Evolutionary conservation across 2,329 filamentous ascomycete species (phyloP).

Genomic region (Aspergillaceae sp.): DNA sequence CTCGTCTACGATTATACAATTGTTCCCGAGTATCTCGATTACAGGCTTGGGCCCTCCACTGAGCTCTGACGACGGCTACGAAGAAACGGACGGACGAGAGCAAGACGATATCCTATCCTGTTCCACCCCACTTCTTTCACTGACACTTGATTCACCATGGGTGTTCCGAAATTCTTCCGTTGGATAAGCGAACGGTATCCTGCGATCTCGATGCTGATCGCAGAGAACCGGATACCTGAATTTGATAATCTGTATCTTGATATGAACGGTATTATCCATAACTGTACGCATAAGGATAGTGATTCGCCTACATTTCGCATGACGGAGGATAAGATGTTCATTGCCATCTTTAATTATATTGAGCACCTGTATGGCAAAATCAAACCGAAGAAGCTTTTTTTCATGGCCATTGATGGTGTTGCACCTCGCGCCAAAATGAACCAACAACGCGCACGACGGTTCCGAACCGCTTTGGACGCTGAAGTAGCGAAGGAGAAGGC

Average conservation of each 20-base stretch:
- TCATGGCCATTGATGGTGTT: slow-evolving; percentile 98
- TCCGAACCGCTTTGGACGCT: slow-evolving; percentile 84
- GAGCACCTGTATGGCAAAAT: slow-evolving; percentile 98
- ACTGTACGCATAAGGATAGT: slow-evolving; percentile 95
- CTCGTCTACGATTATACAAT: slow-evolving; percentile 8
- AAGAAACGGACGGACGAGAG: slow-evolving; percentile 9
- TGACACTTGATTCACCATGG: slow-evolving; percentile 41
- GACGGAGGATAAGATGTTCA: slow-evolving; percentile 98
- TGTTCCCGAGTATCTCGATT: slow-evolving; percentile 10
- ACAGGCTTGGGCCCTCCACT: slow-evolving; percentile 12
- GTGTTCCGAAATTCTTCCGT: slow-evolving; percentile 85
- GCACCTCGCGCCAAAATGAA: slow-evolving; percentile 99
- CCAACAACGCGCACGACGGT: slow-evolving; percentile 90
- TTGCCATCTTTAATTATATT: slow-evolving; percentile 99
- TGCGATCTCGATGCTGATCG: slow-evolving; percentile 94
- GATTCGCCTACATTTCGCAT: slow-evolving; percentile 87
- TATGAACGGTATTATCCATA: slow-evolving; percentile 99
- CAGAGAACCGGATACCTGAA: slow-evolving; percentile 96
- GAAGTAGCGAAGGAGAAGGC: slow-evolving; percentile 90
- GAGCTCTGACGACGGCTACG: slow-evolving; percentile 12
- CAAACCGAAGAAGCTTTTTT: slow-evolving; percentile 96
- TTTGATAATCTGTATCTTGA: slow-evolving; percentile 85
- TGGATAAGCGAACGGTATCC: slow-evolving; percentile 99
- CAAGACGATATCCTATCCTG: background rate
- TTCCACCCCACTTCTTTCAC: background rate